phyloP scores from a whole-genome alignment of 345 rosid genomes.

The Rhodamnia rubescens region DNA sequence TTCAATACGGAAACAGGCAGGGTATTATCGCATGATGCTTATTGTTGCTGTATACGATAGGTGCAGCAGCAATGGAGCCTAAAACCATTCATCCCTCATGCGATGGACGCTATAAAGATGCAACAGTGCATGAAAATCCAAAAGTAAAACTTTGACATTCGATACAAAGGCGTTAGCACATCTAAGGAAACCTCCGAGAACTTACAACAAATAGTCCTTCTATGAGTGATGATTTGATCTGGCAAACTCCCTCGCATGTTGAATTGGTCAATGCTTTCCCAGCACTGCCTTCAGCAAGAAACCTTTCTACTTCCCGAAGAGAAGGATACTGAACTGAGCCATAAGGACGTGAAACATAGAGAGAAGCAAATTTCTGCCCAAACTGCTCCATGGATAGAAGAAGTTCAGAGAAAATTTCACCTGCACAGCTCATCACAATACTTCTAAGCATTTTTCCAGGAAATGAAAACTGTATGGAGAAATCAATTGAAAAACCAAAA shows the following conservation, averaged over 20 bases:
- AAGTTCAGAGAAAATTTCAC: conserved; percentile 53
- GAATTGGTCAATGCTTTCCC: conserved; percentile 30
- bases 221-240: conserved; percentile 72
- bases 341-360: conserved; percentile 72
- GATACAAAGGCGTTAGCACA: background rate
- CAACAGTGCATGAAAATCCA: background rate
- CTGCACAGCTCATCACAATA: conserved; percentile 22
- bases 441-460: background rate
- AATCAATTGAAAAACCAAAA: background rate
- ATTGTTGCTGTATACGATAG: background rate
- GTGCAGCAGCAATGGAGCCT: background rate
- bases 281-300: conserved; percentile 55
- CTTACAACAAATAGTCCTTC: conserved; percentile 90
- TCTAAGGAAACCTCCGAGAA: background rate
- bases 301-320: conserved; percentile 54
- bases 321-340: conserved; percentile 45
- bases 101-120: background rate
- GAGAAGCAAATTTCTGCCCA: conserved; percentile 59
- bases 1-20: background rate
- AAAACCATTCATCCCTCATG: background rate
- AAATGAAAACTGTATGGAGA: background rate
- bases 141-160: background rate
- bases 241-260: conserved; percentile 80
- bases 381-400: conserved; percentile 53
- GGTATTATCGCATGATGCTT: background rate